Conservation (phyloP, 2,329 filamentous ascomycete genomes). For the Penicillium hesseltinei region DNA sequence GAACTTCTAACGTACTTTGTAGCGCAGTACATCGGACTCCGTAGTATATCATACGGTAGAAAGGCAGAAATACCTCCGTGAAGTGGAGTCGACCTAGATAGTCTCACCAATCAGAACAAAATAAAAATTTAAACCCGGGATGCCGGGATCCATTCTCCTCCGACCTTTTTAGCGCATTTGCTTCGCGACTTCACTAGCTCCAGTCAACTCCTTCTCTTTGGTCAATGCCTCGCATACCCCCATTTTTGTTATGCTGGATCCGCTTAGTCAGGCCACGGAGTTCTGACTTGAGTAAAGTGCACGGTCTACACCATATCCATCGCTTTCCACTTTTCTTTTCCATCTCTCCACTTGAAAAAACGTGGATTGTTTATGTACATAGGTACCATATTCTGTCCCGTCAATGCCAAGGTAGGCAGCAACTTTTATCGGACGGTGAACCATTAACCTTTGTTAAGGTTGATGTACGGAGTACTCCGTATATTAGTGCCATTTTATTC, state of each 20-base stretch:
- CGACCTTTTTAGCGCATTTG: not conserved
- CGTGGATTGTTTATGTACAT: not conserved
- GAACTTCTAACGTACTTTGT: not conserved
- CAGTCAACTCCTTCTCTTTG: not conserved
- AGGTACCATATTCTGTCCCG: not conserved
- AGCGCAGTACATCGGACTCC: too few species aligned
- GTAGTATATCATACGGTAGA: not conserved
- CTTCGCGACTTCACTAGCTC: not conserved
- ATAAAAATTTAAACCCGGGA: not conserved
- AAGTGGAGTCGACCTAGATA: not conserved
- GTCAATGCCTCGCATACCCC: not conserved
- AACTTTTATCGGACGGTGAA: not conserved
- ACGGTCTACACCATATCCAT: not conserved
- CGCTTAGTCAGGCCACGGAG: too few species aligned
- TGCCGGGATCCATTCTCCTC: too few species aligned
- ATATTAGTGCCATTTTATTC: not conserved
- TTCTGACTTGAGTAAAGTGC: not conserved
- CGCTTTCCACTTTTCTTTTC: not conserved
- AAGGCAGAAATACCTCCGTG: not conserved
- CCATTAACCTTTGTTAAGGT: not conserved
- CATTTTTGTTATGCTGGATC: not conserved
- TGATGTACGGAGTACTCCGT: too few species aligned
- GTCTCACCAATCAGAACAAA: not conserved
- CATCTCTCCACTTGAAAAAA: not conserved
- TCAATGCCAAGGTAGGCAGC: not conserved